Evolutionary conservation across 2,329 filamentous ascomycete species (phyloP), one percentile per base, ranked within the genome.

Genomic region (Canariomyces notabilis): DNA sequence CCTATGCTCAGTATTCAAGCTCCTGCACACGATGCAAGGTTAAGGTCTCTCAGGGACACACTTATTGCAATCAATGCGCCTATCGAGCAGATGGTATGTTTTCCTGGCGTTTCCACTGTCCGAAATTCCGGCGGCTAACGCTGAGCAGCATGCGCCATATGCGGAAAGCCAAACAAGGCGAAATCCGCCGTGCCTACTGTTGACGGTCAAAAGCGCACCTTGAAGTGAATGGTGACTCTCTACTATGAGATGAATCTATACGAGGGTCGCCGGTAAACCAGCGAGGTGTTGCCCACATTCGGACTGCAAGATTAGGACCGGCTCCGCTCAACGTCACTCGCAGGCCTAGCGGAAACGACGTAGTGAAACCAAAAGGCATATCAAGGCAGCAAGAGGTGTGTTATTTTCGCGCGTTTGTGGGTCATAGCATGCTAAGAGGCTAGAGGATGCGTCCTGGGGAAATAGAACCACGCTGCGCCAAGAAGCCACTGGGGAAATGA

Each of bases 21-120:
- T 73, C 75, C 0, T 84, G 80, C 57, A 71, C 73, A 7, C 72
- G 70, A 32, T 84, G 80, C 70, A 83, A 80, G 62, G 76, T 75
- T 21, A 83, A 82, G 61, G 72, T 79, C n/a, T 73, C 79, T 9
- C 73, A 79, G 56, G 80, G 80, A 11, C 72, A 74, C 59, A 76
- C 75, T 38, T 78, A 69, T 52, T 84, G 80, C 57, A 75, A 83
- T 52, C 72, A 73, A 35, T 84, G 80, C 60, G 79, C 80, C 11
- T 84, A 82, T 62, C 74, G 77, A 57, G 71, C 73, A 49, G 77
- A 83, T 59, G 68, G 79, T 81, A 63, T 52, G 73, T 63, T 18
- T 7, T n/a, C 15, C 32, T 3, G 5, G 4, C 3, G 31, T 18
- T 14, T 15, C 8, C 19, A 12, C n/a, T 19, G 7, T 2, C n/a